phyloP scores from a whole-genome alignment of 345 rosid species.

The Citrus trifoliata region DNA sequence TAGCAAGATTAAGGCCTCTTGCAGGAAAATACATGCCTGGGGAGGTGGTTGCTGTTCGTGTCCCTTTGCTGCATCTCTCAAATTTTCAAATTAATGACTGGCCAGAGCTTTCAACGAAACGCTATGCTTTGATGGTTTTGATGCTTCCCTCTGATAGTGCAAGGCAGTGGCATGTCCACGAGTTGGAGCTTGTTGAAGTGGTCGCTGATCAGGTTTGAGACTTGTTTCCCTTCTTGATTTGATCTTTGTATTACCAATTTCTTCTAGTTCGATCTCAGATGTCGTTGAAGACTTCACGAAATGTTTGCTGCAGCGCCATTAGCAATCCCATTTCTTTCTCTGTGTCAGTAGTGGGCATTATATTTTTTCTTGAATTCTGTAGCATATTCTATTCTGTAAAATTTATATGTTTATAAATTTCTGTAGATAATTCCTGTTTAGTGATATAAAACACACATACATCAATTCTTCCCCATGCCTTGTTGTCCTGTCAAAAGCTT shows the following conservation, averaged over 20 bases:
- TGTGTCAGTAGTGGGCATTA: background rate
- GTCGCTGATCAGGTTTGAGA: constrained; percentile 91
- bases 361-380: background rate
- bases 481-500: background rate
- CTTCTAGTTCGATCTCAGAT: background rate
- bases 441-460: background rate
- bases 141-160: constrained; percentile 99
- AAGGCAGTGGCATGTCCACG: constrained; percentile 96
- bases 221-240: background rate
- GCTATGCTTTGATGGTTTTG: constrained; percentile 95
- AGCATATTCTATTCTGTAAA: background rate
- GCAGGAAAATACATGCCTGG: constrained; percentile 83
- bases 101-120: constrained; percentile 97
- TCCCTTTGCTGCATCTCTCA: constrained; percentile 92
- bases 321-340: background rate
- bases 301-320: background rate
- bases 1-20: constrained; percentile 80
- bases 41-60: constrained; percentile 94
- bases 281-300: background rate
- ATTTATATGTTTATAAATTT: background rate
- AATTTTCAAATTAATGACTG: constrained; percentile 96
- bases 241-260: background rate
- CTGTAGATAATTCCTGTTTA: background rate
- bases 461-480: background rate
- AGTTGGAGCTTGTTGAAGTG: constrained; percentile 98